phyloP scores from a whole-genome alignment of 371 early-diverging fungal genomes.

The Lichtheimia hyalospora region DNA sequence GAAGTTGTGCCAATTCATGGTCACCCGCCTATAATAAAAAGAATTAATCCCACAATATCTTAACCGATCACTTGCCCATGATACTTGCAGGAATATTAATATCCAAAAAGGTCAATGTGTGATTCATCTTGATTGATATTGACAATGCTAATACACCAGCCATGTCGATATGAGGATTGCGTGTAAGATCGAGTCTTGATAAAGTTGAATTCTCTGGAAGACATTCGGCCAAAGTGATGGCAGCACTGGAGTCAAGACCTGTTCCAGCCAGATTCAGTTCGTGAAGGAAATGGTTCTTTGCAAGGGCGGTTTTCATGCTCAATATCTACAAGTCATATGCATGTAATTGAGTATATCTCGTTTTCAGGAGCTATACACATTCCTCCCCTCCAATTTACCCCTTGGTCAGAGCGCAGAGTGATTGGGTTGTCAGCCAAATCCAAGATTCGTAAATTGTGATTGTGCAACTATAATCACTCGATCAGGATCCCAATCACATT shows the following conservation, averaged over 20 bases:
- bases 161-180: constrained; percentile 72
- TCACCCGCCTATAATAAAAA: constrained; percentile 51
- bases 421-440: constrained; percentile 47
- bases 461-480: constrained; percentile 21
- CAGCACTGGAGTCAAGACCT: constrained; percentile 46
- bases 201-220: constrained; percentile 70
- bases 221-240: constrained; percentile 79
- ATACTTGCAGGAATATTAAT: constrained; percentile 65
- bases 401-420: constrained; percentile 30
- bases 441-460: constrained; percentile 36
- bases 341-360: neutral
- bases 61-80: neutral
- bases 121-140: constrained; percentile 76
- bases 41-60: neutral
- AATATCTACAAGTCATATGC: constrained; percentile 4
- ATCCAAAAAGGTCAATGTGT: constrained; percentile 72
- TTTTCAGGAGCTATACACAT: neutral
- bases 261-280: constrained; percentile 63
- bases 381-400: constrained; percentile 28
- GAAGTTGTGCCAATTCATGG: constrained; percentile 63
- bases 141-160: constrained; percentile 82
- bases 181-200: constrained; percentile 70
- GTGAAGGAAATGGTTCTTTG: constrained; percentile 37
- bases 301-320: constrained; percentile 19
- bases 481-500: no score